Evolutionary conservation across 768 basidiomycete species (phyloP).

Genomic region (Boletellus ananas): DNA sequence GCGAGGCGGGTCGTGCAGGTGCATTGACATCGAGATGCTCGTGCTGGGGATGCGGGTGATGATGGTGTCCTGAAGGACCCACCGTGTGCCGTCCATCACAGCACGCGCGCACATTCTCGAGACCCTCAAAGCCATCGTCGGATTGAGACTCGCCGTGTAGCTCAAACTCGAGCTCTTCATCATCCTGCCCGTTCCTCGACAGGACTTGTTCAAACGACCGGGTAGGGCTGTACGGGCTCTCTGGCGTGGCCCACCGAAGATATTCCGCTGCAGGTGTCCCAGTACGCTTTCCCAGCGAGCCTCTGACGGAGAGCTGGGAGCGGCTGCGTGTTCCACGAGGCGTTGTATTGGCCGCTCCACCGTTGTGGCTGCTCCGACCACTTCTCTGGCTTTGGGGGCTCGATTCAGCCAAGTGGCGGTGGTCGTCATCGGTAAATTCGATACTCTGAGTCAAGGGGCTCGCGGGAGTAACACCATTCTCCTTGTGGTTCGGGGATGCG

Average conservation of each 20-base stretch:
- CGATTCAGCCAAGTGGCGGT: slow-evolving; percentile 42
- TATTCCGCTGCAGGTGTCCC: slow-evolving; percentile 94
- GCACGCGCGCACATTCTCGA: slow-evolving; percentile 93
- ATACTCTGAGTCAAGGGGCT: slow-evolving; percentile 46
- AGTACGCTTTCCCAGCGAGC: slow-evolving; percentile 78
- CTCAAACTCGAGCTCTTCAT: slow-evolving; percentile 78
- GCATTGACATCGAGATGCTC: slow-evolving; percentile 51
- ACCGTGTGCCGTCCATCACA: slow-evolving; percentile 88
- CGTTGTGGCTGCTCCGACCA: slow-evolving; percentile 52
- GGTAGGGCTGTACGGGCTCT: slow-evolving; percentile 73
- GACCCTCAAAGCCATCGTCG: slow-evolving; percentile 82
- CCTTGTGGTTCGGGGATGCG: slow-evolving; percentile 27
- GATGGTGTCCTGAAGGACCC: slow-evolving; percentile 48
- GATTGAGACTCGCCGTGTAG: slow-evolving; percentile 69
- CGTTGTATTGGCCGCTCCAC: slow-evolving; percentile 69
- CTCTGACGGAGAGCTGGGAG: slow-evolving; percentile 67
- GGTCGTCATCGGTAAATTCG: slow-evolving; percentile 52
- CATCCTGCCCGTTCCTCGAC: slow-evolving; percentile 35
- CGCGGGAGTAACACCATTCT: slow-evolving; percentile 36
- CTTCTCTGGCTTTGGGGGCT: slow-evolving; percentile 78
- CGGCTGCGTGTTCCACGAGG: slow-evolving; percentile 75
- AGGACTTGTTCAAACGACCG: slow-evolving; percentile 60
- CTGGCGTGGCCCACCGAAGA: slow-evolving; percentile 71
- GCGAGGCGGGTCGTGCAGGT: slow-evolving; percentile 62
- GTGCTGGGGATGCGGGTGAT: slow-evolving; percentile 55